Percentiles rank a stretch among this genome's conserved stretches.
Conservation (phyloP, 1,284 basidiomycete species). For the Leccinum olivaceoglutinosum region DNA sequence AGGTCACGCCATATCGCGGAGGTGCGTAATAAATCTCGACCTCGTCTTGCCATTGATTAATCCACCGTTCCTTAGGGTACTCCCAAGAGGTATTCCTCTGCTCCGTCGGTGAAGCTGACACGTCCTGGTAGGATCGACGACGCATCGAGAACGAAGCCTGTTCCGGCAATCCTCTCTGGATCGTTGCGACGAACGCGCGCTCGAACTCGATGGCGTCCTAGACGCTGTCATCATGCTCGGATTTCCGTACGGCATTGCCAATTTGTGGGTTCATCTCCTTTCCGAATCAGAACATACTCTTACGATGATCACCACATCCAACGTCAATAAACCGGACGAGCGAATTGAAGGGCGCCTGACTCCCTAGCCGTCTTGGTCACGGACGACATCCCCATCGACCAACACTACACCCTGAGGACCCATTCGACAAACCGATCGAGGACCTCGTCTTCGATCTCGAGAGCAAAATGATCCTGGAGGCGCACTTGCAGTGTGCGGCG, state of each 20-base stretch:
- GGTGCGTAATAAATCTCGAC: slow-evolving; percentile 37
- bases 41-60: background rate
- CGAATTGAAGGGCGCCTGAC: slow-evolving; percentile 79
- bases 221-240: slow-evolving; percentile 90
- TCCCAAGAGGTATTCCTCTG: slow-evolving; percentile 41
- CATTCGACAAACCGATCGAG: slow-evolving; percentile 60
- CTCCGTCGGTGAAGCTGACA: slow-evolving; percentile 15
- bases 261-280: slow-evolving; percentile 49
- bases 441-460: slow-evolving; percentile 72
- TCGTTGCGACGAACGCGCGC: slow-evolving; percentile 84
- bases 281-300: background rate
- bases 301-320: slow-evolving; percentile 25
- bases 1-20: slow-evolving; percentile 83
- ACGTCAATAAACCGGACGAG: slow-evolving; percentile 87
- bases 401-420: slow-evolving; percentile 74
- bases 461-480: slow-evolving; percentile 75
- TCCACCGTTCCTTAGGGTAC: slow-evolving; percentile 40
- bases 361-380: slow-evolving; percentile 78
- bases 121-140: slow-evolving; percentile 60
- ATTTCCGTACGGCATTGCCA: slow-evolving; percentile 76
- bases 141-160: slow-evolving; percentile 86
- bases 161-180: slow-evolving; percentile 75
- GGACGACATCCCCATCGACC: slow-evolving; percentile 71
- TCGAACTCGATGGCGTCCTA: slow-evolving; percentile 83
- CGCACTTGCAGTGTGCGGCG: slow-evolving; percentile 85